phyloP scores from a whole-genome alignment of 1,139 yeast species.

The Yamadazyma atlantica region DNA sequence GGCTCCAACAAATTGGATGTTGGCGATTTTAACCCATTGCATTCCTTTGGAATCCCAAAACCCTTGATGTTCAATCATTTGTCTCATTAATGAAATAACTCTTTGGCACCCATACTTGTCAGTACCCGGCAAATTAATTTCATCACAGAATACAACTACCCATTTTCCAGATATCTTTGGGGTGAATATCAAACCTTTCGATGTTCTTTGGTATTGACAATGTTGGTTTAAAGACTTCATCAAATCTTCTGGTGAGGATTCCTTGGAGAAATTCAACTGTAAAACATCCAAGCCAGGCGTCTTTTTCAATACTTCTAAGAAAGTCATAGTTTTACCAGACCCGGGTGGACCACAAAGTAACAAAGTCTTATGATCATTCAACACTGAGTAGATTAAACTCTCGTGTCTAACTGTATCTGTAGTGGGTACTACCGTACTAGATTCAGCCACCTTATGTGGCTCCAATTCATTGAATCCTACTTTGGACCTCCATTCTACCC shows the following conservation, averaged over 20 bases:
- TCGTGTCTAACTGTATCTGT: conserved; percentile 75
- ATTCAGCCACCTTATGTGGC: conserved; percentile 59
- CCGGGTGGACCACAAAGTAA: conserved; percentile 97
- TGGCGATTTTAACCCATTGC: conserved; percentile 66
- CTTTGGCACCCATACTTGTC: conserved; percentile 79
- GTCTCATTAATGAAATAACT: conserved; percentile 74
- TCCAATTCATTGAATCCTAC: conserved; percentile 55
- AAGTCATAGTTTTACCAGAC: conserved; percentile 93
- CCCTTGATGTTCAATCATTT: conserved; percentile 70
- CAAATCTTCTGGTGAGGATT: conserved; percentile 65
- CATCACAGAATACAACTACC: conserved; percentile 90
- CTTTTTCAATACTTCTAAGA: conserved; percentile 65
- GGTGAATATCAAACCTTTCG: conserved; percentile 51
- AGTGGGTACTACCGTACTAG: conserved; percentile 76
- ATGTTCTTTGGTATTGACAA: conserved; percentile 59
- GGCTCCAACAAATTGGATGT: conserved; percentile 87
- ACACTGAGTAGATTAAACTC: conserved; percentile 52
- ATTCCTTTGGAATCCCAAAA: conserved; percentile 68
- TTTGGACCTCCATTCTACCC: conserved; percentile 46
- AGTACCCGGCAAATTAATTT: conserved; percentile 74
- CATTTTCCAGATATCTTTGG: conserved; percentile 70
- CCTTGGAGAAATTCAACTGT: conserved; percentile 81
- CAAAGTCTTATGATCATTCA: conserved; percentile 60
- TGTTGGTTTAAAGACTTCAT: conserved; percentile 69
- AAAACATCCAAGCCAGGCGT: conserved; percentile 60